These are phyloP conservation scores for Metschnikowia shivogae DNA, from an alignment of 805 yeast genomes.

Conservation along the genomic window DNA sequence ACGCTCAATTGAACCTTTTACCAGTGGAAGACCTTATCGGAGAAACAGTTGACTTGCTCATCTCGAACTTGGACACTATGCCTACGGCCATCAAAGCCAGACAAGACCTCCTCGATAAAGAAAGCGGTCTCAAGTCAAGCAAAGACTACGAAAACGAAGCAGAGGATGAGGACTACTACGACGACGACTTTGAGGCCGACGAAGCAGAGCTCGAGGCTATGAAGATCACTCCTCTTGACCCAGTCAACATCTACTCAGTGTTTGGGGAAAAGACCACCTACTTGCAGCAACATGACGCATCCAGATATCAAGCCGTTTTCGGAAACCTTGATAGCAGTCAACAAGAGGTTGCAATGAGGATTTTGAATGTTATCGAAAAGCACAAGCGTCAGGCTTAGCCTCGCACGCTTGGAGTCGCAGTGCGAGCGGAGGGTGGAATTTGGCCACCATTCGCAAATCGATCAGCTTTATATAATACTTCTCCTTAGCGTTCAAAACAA, in stretches of 20 bases:
- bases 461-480: background rate
- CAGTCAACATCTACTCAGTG: constrained; percentile 63
- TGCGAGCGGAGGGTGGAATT: background rate
- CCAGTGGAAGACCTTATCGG: constrained; percentile 32
- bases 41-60: constrained; percentile 37
- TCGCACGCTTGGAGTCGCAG: background rate
- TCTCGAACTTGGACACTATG: constrained; percentile 39
- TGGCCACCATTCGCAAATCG: constrained; percentile 2
- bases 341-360: constrained; percentile 27
- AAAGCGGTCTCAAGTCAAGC: constrained; percentile 29
- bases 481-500: too few species aligned
- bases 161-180: constrained; percentile 26
- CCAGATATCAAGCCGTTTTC: constrained; percentile 47
- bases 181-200: constrained; percentile 44
- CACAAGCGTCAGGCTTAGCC: constrained; percentile 9
- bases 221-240: constrained; percentile 74
- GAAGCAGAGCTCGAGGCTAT: constrained; percentile 82
- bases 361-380: constrained; percentile 22
- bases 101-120: constrained; percentile 41
- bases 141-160: constrained; percentile 22
- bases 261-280: constrained; percentile 53
- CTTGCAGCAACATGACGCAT: constrained; percentile 46
- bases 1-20: constrained; percentile 25
- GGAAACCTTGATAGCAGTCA: constrained; percentile 36
- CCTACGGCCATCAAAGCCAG: constrained; percentile 49